Conservation (phyloP, 75 land plant genomes). For the Chamaecyparis obtusa region DNA sequence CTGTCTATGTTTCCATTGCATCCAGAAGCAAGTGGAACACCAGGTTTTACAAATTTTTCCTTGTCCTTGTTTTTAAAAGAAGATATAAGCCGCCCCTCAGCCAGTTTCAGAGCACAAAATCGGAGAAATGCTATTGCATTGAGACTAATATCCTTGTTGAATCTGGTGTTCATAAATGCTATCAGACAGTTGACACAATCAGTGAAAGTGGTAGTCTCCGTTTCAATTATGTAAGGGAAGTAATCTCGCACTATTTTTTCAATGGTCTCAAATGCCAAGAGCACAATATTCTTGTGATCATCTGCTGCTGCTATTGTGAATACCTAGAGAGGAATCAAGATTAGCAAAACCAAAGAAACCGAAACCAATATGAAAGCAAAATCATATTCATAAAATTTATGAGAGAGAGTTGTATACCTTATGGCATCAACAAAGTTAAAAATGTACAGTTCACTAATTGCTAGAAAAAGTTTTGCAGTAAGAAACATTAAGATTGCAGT, state of each 20-base stretch:
- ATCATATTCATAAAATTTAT: not conserved
- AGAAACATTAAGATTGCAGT: not conserved
- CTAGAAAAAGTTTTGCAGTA: not conserved
- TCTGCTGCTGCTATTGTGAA: constrained; percentile 79
- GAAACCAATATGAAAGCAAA: not conserved
- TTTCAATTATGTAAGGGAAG: constrained; percentile 83
- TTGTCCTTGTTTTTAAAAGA: constrained; percentile 35
- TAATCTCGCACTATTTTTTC: constrained; percentile 88
- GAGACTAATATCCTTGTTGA: constrained; percentile 73
- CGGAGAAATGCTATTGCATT: constrained; percentile 90
- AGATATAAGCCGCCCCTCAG: constrained; percentile 65
- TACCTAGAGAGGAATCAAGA: constrained; percentile 40
- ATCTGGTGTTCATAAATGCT: constrained; percentile 72
- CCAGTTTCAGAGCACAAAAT: constrained; percentile 84
- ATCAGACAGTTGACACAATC: constrained; percentile 81
- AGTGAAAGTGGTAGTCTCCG: constrained; percentile 74
- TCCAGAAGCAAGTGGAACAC: constrained; percentile 10
- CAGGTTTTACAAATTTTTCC: constrained; percentile 15
- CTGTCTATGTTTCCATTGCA: constrained; percentile 21
- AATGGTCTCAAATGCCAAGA: constrained; percentile 85
- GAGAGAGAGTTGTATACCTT: not conserved
- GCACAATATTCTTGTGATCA: constrained; percentile 67
- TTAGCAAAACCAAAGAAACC: not conserved
- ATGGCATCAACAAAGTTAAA: not conserved
- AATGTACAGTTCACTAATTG: not conserved